Percentiles rank a stretch among this genome's conserved stretches.
Conservation (phyloP, 495 filamentous ascomycete genomes). For the Aspergillus incahuasiensis region DNA sequence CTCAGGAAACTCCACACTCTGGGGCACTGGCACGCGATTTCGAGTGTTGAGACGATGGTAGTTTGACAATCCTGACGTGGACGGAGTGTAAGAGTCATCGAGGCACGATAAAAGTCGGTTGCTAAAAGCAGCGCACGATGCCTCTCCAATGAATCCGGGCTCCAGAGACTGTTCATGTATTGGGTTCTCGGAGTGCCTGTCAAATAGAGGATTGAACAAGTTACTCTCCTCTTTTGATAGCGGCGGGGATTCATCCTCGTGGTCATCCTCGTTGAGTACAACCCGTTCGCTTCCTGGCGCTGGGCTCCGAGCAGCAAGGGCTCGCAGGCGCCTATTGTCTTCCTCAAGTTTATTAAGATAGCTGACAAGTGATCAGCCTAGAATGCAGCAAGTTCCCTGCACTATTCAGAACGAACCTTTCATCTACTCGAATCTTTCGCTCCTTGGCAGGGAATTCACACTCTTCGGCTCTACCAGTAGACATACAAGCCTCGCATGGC, state of each 20-base stretch:
- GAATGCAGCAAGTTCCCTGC: not conserved
- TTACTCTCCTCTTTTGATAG: constrained; percentile 11
- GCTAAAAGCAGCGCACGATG: constrained; percentile 12
- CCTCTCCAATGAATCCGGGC: constrained; percentile 12
- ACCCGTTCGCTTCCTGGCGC: not conserved
- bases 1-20: constrained; percentile 6
- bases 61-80: constrained; percentile 7
- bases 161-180: constrained; percentile 3
- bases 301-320: constrained; percentile 2
- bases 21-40: not conserved
- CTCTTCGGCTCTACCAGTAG: constrained; percentile 6
- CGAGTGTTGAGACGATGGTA: constrained; percentile 8
- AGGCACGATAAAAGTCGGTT: constrained; percentile 11
- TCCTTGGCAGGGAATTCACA: constrained; percentile 19
- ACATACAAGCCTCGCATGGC: constrained; percentile 15
- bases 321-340: constrained; percentile 6
- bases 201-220: constrained; percentile 11
- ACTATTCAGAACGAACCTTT: constrained; percentile 19
- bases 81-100: constrained; percentile 9
- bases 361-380: not conserved
- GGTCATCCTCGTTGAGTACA: not conserved
- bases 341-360: constrained; percentile 11
- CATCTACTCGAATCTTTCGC: constrained; percentile 14
- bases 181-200: constrained; percentile 5
- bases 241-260: constrained; percentile 4